Evolutionary conservation across 257 asterid species (phyloP).

Genomic region (Penstemon newberryi): DNA sequence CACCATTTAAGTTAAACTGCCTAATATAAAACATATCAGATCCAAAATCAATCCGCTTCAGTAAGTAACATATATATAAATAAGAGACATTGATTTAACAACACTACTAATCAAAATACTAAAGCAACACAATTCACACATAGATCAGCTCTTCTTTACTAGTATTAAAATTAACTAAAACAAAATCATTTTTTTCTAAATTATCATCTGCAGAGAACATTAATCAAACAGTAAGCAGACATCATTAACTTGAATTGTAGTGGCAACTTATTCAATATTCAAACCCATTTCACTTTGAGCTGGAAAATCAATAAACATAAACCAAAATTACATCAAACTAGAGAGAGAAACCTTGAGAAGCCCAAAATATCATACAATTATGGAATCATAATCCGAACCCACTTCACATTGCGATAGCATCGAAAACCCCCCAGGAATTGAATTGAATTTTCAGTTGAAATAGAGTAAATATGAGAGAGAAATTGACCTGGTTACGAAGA

Average conservation of each 20-base stretch:
- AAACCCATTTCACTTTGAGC: not conserved
- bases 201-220: slow-evolving; percentile 22
- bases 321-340: slow-evolving; percentile 28
- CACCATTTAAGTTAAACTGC: slow-evolving; percentile 57
- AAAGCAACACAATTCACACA: slow-evolving; percentile 7
- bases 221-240: slow-evolving; percentile 18
- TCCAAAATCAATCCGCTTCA: slow-evolving; percentile 29
- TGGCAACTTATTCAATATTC: not conserved
- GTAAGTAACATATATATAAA: not conserved
- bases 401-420: slow-evolving; percentile 30
- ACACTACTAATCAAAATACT: slow-evolving; percentile 1
- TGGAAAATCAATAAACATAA: slow-evolving; percentile 6
- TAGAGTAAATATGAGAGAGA: slow-evolving; percentile 1
- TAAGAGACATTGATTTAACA: not conserved
- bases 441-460: slow-evolving; percentile 31
- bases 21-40: slow-evolving; percentile 37
- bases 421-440: slow-evolving; percentile 22
- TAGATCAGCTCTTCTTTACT: slow-evolving; percentile 33
- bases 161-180: no score
- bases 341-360: slow-evolving; percentile 11
- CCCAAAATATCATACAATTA: not conserved
- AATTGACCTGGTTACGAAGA: slow-evolving; percentile 49
- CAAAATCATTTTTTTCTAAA: not conserved
- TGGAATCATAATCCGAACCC: slow-evolving; percentile 37
- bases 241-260: not conserved